phyloP scores from a whole-genome alignment of 768 basidiomycete species.

The Mycena rebaudengoi region DNA sequence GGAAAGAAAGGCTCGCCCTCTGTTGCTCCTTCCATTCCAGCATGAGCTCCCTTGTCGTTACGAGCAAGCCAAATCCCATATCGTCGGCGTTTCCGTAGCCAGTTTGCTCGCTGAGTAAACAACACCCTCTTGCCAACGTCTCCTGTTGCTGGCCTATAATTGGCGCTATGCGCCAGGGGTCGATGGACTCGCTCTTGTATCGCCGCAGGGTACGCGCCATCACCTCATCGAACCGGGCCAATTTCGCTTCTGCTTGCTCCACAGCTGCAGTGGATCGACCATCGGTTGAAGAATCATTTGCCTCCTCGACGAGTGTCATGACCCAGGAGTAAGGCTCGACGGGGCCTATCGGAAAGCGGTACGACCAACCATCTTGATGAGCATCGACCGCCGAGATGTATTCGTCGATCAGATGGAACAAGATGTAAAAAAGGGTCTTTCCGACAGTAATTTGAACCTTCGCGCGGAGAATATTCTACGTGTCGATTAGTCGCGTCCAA shows the following conservation, averaged over 20 bases:
- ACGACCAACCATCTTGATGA: constrained; percentile 53
- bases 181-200: constrained; percentile 50
- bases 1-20: neutral
- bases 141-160: constrained; percentile 49
- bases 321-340: constrained; percentile 44
- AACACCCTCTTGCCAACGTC: constrained; percentile 49
- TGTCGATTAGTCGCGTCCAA: constrained; percentile 4
- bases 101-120: constrained; percentile 56
- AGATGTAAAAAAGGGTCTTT: constrained; percentile 47
- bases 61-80: constrained; percentile 49
- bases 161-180: constrained; percentile 43
- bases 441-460: constrained; percentile 50
- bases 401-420: constrained; percentile 53
- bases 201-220: constrained; percentile 46
- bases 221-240: constrained; percentile 46
- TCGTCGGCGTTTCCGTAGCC: constrained; percentile 53
- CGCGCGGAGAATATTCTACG: constrained; percentile 46
- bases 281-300: constrained; percentile 51
- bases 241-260: constrained; percentile 41
- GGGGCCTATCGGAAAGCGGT: constrained; percentile 32
- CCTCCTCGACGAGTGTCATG: constrained; percentile 55
- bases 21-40: constrained; percentile 51
- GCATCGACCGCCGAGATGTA: constrained; percentile 54
- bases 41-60: constrained; percentile 48
- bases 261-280: constrained; percentile 48